Base-by-base conservation (phyloP, 495 filamentous ascomycete genomes). In the Aspergillus cavernicola region DNA sequence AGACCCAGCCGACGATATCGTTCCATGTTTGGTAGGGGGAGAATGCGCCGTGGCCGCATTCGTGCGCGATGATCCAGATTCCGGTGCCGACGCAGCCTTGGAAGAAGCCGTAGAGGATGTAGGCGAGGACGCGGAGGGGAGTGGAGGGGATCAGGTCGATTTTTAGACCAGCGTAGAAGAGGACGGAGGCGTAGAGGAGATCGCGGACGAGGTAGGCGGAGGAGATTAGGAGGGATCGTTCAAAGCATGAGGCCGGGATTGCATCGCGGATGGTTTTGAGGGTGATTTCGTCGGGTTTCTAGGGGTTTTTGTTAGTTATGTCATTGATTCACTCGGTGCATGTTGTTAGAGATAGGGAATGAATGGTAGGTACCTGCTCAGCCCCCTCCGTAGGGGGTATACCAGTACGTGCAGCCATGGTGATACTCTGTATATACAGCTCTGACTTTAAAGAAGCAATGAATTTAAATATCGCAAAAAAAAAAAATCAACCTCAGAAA, bases 61-160 rank as follows among this genome's bases (percentile, higher is more conserved):
- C 89, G 68, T 93, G 89, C 16, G 88, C 88, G 39, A 95, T 71
- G 40, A 93, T 86, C 89, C 89, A 95, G 20, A 89, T 61, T 41
- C 89, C 89, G 24, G 89, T 92, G 46, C 79, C 86, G 64, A 87
- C 86, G 28, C 89, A 78, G 38, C 89, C 88, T 65, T 92, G 87
- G 22, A 86, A 50, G 66, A 90, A 74, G 32, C 85, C 81, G 65
- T 95, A 92, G 18, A 74, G 56, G 12, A 71, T 78, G 85, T 86
- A 93, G n/a, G 85, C 70, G 42, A 62, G 63, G 54, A 71, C 64
- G 52, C 85, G 76, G 49, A 81, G 67, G 70, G 18, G 79, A 77
- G 48, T 80, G 4, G 54, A 57, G 29, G 55, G 43, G 29, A 61
- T 31, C 12, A 61, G 60, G 46, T 59, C 51, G 50, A 63, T 59